These are phyloP conservation scores for Lunularia cruciata DNA, from an alignment of 225 moss, liverwort and hornwort species.

Conservation along the genomic window DNA sequence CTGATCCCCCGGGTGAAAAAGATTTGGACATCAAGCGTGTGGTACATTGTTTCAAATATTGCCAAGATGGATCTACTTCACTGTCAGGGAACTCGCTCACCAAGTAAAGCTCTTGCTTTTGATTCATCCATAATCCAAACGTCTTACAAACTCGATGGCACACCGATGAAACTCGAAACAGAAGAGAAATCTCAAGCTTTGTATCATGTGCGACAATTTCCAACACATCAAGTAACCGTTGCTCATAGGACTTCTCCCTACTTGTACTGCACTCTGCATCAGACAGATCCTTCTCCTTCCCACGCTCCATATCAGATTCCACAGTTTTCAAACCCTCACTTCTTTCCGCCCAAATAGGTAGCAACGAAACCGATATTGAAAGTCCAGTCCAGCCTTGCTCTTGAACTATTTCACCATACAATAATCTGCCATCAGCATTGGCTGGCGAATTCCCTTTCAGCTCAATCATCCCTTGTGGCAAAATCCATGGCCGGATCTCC, in stretches of 20 bases:
- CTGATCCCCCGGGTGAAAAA: background rate
- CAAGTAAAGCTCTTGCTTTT: conserved; percentile 51
- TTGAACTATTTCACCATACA: conserved; percentile 24
- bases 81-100: conserved; percentile 45
- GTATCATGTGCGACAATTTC: conserved; percentile 25
- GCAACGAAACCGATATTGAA: conserved; percentile 23
- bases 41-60: conserved; percentile 37
- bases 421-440: background rate
- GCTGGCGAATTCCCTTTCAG: conserved; percentile 4
- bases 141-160: conserved; percentile 50
- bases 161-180: conserved; percentile 37
- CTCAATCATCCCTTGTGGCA: conserved; percentile 31
- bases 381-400: conserved; percentile 23
- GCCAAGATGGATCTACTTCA: conserved; percentile 18
- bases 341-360: conserved; percentile 8
- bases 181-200: conserved; percentile 50
- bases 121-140: conserved; percentile 70
- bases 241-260: conserved; percentile 32
- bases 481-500: conserved; percentile 31
- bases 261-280: conserved; percentile 1
- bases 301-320: background rate
- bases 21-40: conserved; percentile 22
- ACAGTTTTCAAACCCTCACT: background rate
- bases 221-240: conserved; percentile 48
- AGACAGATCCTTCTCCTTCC: conserved; percentile 1